Evolutionary conservation across 2,329 filamentous ascomycete genomes (phyloP).

Genomic region (Pyrenophora tritici-repentis): DNA sequence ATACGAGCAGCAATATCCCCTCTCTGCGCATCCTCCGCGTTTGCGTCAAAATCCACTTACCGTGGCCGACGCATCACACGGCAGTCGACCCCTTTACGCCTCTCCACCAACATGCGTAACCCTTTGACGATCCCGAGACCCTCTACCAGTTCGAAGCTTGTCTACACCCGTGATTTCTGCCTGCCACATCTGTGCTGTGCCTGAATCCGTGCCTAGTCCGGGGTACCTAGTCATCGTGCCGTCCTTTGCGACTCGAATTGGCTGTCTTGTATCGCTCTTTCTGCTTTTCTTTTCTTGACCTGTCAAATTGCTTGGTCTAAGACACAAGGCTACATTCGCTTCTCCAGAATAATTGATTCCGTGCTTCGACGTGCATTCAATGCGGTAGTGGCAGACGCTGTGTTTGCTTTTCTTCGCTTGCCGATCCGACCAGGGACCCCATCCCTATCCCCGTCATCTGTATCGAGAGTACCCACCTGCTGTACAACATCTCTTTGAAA

Average conservation of each 20-base stretch:
- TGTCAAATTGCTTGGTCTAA: background rate
- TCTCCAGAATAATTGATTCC: conserved; percentile 3
- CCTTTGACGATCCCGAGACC: conserved; percentile 13
- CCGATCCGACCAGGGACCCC: conserved; percentile 3
- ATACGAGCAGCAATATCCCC: background rate
- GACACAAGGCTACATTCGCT: conserved; percentile 1
- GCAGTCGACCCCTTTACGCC: background rate
- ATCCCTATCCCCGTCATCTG: conserved; percentile 5
- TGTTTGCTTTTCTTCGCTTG: conserved; percentile 12
- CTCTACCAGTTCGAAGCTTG: conserved; percentile 17
- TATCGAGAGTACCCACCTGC: conserved; percentile 1
- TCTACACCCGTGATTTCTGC: conserved; percentile 10
- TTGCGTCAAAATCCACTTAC: background rate
- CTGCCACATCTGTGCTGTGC: conserved; percentile 2
- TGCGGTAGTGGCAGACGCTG: background rate
- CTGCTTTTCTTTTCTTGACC: background rate
- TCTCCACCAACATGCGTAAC: conserved; percentile 11
- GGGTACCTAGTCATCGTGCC: conserved; percentile 18
- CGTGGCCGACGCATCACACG: conserved; percentile 1
- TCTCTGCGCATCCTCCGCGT: background rate
- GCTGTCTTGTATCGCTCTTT: background rate
- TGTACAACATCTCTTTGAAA: conserved; percentile 2
- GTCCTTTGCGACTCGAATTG: conserved; percentile 3
- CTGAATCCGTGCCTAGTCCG: conserved; percentile 12
- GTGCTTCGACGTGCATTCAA: background rate